These are phyloP conservation scores for Medakamo hakoo DNA, from an alignment of 139 green algal species.

Conservation along the genomic window DNA sequence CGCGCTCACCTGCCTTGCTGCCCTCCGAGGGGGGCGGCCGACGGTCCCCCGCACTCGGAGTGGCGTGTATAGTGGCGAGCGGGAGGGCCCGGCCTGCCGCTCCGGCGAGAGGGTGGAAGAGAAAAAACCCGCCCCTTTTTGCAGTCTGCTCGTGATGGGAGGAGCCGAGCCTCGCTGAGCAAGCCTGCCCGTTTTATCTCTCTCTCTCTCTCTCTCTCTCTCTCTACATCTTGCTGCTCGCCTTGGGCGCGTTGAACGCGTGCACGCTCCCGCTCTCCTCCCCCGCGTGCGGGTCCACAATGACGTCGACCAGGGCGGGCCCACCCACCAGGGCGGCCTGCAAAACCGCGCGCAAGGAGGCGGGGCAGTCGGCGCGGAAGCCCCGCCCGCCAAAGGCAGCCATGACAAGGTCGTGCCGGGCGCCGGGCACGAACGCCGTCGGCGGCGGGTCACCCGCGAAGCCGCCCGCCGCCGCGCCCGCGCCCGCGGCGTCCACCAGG, in stretches of 20 bases:
- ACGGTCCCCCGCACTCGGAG: too few species aligned
- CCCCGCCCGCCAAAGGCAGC: constrained; percentile 48
- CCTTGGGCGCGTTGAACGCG: constrained; percentile 40
- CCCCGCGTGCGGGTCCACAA: constrained; percentile 53
- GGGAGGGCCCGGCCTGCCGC: too few species aligned
- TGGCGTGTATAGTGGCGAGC: too few species aligned
- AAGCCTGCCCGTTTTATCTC: neutral
- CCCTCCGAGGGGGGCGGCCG: too few species aligned
- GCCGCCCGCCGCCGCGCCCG: constrained; percentile 17
- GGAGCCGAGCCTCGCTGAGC: too few species aligned
- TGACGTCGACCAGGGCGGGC: constrained; percentile 45
- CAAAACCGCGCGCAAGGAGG: constrained; percentile 26
- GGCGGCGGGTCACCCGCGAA: constrained; percentile 39
- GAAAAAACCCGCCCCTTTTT: too few species aligned
- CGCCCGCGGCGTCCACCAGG: constrained; percentile 15
- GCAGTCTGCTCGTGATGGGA: too few species aligned
- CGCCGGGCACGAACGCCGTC: constrained; percentile 46
- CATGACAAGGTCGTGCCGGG: constrained; percentile 47
- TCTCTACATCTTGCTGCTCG: constrained; percentile 18
- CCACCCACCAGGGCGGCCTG: constrained; percentile 17
- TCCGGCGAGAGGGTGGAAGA: too few species aligned
- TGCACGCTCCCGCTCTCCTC: constrained; percentile 54
- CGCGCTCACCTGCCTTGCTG: too few species aligned
- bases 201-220: neutral
- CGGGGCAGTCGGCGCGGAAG: constrained; percentile 13